A percentile compares a stretch with the other conserved stretches of the same genome.
Evolutionary conservation across 441 rosid genomes (phyloP).

Genomic region (Croton setiger): DNA sequence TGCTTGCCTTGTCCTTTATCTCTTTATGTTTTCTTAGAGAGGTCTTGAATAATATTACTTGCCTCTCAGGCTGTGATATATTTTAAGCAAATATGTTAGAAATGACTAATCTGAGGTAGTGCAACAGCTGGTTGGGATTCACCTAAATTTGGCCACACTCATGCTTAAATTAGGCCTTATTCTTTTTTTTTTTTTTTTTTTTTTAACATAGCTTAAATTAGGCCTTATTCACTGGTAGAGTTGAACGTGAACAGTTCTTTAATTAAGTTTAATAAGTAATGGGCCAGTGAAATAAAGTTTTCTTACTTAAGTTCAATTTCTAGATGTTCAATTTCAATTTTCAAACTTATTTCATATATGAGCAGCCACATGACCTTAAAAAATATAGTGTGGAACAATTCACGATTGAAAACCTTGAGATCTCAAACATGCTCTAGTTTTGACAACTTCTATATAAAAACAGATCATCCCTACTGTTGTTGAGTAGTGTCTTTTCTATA

Average conservation of each 20-base stretch:
- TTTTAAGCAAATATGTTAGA: conserved; percentile 1
- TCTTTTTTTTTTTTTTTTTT: background rate
- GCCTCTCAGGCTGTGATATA: conserved; percentile 3
- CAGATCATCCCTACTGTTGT: background rate
- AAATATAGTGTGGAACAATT: background rate
- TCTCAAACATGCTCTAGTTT: background rate
- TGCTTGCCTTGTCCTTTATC: background rate
- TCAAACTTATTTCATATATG: background rate
- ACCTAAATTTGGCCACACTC: background rate
- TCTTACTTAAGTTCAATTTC: conserved; percentile 4
- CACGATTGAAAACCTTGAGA: background rate
- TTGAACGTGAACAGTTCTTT: background rate
- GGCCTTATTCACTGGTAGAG: background rate
- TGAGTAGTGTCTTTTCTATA: background rate
- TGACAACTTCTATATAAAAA: background rate
- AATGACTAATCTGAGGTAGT: background rate
- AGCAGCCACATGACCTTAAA: background rate
- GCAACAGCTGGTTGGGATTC: background rate
- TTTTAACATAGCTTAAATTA: background rate
- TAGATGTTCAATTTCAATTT: background rate
- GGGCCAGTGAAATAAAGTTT: background rate
- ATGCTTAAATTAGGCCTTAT: background rate
- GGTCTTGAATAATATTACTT: background rate
- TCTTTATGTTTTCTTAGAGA: background rate
- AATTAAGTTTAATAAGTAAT: background rate